These are phyloP conservation scores for Inonotus hispidus DNA, from an alignment of 1,284 basidiomycete species.

Conservation along the genomic window DNA sequence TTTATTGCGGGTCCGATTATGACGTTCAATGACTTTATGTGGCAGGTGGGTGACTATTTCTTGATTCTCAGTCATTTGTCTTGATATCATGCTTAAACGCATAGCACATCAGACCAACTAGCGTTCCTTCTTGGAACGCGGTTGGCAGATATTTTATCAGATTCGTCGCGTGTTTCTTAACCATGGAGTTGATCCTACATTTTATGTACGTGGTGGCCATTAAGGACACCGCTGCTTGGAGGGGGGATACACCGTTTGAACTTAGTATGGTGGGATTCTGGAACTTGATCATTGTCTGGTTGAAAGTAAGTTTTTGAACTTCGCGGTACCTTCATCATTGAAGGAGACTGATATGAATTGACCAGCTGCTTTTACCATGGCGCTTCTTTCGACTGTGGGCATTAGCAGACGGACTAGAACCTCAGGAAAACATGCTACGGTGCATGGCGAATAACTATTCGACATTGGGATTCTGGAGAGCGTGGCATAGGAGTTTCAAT, in stretches of 20 bases:
- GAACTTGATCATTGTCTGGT: constrained; percentile 96
- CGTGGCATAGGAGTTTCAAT: constrained; percentile 97
- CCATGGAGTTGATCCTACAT: constrained; percentile 91
- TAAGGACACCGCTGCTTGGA: constrained; percentile 81
- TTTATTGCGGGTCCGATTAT: constrained; percentile 97
- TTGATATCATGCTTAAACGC: not conserved
- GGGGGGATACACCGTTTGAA: constrained; percentile 70
- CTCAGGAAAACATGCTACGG: constrained; percentile 98
- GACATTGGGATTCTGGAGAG: constrained; percentile 88
- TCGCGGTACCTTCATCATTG: no score
- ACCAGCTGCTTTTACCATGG: constrained; percentile 92
- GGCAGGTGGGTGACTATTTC: constrained; percentile 60
- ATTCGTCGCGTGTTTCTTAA: constrained; percentile 68
- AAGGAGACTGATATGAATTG: not conserved
- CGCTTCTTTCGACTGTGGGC: constrained; percentile 97
- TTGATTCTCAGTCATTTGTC: constrained; percentile 11
- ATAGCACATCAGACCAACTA: constrained; percentile 54
- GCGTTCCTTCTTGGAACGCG: constrained; percentile 28
- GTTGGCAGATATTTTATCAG: constrained; percentile 56
- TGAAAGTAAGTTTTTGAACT: constrained; percentile 78
- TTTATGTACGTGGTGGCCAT: constrained; percentile 97
- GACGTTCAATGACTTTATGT: constrained; percentile 92
- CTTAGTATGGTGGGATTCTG: constrained; percentile 95
- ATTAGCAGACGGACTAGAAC: constrained; percentile 82
- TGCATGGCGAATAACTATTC: constrained; percentile 99